Base-by-base conservation (phyloP, 495 filamentous ascomycete species). In the Annulohypoxylon stygium region DNA sequence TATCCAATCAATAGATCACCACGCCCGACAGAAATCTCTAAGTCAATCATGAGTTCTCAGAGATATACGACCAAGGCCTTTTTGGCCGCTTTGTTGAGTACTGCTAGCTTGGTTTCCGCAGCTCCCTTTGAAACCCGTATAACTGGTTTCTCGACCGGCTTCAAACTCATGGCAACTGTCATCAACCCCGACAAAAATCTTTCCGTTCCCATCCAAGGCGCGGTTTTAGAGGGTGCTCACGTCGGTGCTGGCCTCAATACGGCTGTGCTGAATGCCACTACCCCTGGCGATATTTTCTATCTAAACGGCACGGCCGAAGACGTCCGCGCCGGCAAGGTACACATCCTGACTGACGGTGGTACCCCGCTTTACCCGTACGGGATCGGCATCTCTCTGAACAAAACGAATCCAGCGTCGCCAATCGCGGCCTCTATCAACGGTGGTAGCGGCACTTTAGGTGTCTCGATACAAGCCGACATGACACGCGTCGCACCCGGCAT, bases 181-280 rank as follows among this genome's bases (percentile, higher is more conserved):
- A 53, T 66, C 14, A 3, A 59, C 53, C 2, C 75, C 67, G 5
- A 48, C 25, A 71, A 59, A 25, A 62, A 76, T 8, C 55, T 78
- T 30, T 54, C 51, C 18, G 71, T 75, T 4, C 74, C 76, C 5
- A 67, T 78, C 58, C 65, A 78, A n/a, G 65, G 69, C 51, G 64
- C 67, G 37, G 11, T 43, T 3, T 37, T 78, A 10, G 65, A 45
- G 16, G 69, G 62, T 33, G 71, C 67, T 10, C 76, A 73, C 53
- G 64, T 73, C 59, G 76, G 74, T 10, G 69, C 74, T 14, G 74
- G 65, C 37, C 54, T 67, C 1, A 57, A 54, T 39, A 60, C 47
- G 4, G 74, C 64, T 37, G 59, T 73, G 1, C 45, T 75, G 33
- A 61, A 60, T 14, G 41, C 33, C 0, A 60, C 53, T 23, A 25